Evolutionary conservation across 2,329 filamentous ascomycete genomes (phyloP).

Genomic region (Penicillium oxalicum): DNA sequence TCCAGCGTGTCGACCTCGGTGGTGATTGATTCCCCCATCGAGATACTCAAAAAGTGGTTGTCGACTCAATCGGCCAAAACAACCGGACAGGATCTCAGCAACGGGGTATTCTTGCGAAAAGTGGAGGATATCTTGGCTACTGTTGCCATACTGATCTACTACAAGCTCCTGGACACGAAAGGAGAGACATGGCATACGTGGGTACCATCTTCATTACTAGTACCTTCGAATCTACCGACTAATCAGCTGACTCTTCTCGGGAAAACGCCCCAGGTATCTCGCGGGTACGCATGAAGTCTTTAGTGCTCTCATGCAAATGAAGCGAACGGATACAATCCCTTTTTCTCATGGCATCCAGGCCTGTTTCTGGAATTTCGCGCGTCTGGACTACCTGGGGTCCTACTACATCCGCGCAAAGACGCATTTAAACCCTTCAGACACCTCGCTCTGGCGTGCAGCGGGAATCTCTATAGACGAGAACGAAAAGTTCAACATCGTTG

Average conservation of each 20-base stretch:
- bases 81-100: conserved; percentile 6
- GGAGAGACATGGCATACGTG: conserved; percentile 53
- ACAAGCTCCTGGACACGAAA: conserved; percentile 58
- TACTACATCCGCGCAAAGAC: conserved; percentile 56
- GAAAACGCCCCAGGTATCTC: conserved; percentile 44
- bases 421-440: conserved; percentile 52
- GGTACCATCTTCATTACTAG: neutral
- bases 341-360: conserved; percentile 50
- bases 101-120: conserved; percentile 34
- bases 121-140: conserved; percentile 56
- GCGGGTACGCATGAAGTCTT: conserved; percentile 55
- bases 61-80: conserved; percentile 12
- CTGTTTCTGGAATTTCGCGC: conserved; percentile 59
- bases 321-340: conserved; percentile 10
- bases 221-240: conserved; percentile 2
- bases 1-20: conserved; percentile 26
- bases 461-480: conserved; percentile 51
- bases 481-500: conserved; percentile 37
- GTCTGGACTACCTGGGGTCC: conserved; percentile 56
- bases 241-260: neutral
- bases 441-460: conserved; percentile 55
- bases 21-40: conserved; percentile 27
- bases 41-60: conserved; percentile 24
- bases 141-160: conserved; percentile 56
- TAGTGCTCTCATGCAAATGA: conserved; percentile 37